Evolutionary conservation across 1,284 basidiomycete species (phyloP).

Genomic region (Trichosporon asahii): DNA sequence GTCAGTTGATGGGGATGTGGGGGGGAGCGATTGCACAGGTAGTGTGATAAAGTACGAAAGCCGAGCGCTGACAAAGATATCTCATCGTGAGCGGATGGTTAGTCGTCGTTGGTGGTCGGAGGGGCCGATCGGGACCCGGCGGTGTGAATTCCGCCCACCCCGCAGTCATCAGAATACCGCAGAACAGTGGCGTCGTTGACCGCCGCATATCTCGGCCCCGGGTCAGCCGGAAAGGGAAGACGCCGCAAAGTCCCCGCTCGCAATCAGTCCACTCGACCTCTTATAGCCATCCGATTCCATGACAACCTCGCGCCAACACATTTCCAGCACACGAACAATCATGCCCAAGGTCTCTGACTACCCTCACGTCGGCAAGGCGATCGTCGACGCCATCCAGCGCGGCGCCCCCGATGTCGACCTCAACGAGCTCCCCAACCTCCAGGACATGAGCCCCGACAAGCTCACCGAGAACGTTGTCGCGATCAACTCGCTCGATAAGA

Average conservation of each 20-base stretch:
- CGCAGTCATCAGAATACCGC: background rate
- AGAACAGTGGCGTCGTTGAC: background rate
- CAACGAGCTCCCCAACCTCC: conserved; percentile 55
- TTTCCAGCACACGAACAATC: background rate
- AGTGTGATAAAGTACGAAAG: background rate
- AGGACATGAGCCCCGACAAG: conserved; percentile 54
- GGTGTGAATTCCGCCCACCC: background rate
- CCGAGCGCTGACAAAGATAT: conserved; percentile 2
- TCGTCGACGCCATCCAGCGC: conserved; percentile 24
- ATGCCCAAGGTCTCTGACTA: conserved; percentile 26
- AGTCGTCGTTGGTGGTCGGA: background rate
- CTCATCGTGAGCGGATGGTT: background rate
- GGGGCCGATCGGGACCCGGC: background rate
- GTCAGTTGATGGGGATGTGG: background rate
- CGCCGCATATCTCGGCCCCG: conserved; percentile 7
- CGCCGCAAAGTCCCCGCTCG: conserved; percentile 4
- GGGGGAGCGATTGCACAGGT: too few species aligned
- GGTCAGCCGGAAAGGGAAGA: background rate
- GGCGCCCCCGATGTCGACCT: conserved; percentile 27
- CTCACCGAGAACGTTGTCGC: conserved; percentile 60
- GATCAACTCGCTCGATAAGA: conserved; percentile 54
- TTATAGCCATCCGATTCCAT: background rate
- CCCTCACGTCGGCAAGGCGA: conserved; percentile 28
- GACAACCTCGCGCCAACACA: background rate
- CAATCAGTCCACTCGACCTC: background rate